Percentiles rank a stretch among this genome's conserved stretches.
These are phyloP conservation scores for Coffea humblotiana DNA, from an alignment of 305 asterid species.

Conservation along the genomic window DNA sequence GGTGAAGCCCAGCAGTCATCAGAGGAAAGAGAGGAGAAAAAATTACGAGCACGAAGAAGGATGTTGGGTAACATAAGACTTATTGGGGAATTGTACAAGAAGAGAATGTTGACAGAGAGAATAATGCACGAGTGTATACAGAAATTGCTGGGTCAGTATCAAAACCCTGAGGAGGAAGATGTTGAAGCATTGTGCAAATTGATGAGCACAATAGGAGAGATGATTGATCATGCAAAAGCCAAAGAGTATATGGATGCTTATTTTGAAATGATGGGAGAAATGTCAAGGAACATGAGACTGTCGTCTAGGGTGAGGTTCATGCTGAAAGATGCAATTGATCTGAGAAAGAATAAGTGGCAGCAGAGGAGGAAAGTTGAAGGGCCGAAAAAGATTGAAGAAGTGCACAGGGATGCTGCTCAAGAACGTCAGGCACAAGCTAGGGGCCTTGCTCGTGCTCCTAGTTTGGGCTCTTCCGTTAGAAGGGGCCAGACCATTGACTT, in stretches of 20 bases:
- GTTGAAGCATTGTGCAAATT: slow-evolving; percentile 50
- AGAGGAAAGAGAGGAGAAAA: slow-evolving; percentile 50
- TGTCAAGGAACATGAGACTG: slow-evolving; percentile 43
- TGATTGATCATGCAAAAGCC: slow-evolving; percentile 50
- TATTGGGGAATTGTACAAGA: slow-evolving; percentile 54
- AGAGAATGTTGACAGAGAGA: slow-evolving; percentile 55
- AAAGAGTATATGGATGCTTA: slow-evolving; percentile 48
- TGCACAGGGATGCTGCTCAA: slow-evolving; percentile 60
- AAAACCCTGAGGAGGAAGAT: slow-evolving; percentile 48
- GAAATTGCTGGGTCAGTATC: slow-evolving; percentile 44
- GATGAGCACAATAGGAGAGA: slow-evolving; percentile 56
- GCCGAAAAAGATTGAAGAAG: slow-evolving; percentile 56
- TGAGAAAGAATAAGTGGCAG: slow-evolving; percentile 58
- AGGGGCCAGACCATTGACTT: slow-evolving; percentile 44
- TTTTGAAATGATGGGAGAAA: slow-evolving; percentile 36
- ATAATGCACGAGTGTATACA: slow-evolving; percentile 50
- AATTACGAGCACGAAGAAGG: slow-evolving; percentile 44
- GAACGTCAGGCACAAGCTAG: slow-evolving; percentile 50
- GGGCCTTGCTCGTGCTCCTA: slow-evolving; percentile 47
- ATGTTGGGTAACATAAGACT: slow-evolving; percentile 54
- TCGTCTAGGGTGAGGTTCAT: slow-evolving; percentile 53
- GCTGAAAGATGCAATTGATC: slow-evolving; percentile 52
- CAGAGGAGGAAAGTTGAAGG: slow-evolving; percentile 58
- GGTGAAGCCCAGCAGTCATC: slow-evolving; percentile 44
- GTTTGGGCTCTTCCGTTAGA: slow-evolving; percentile 38